A percentile compares a stretch with the other conserved stretches of the same genome.
These are phyloP conservation scores for Neofusicoccum cordaticola DNA, from an alignment of 2,329 filamentous ascomycete species.

Conservation along the genomic window DNA sequence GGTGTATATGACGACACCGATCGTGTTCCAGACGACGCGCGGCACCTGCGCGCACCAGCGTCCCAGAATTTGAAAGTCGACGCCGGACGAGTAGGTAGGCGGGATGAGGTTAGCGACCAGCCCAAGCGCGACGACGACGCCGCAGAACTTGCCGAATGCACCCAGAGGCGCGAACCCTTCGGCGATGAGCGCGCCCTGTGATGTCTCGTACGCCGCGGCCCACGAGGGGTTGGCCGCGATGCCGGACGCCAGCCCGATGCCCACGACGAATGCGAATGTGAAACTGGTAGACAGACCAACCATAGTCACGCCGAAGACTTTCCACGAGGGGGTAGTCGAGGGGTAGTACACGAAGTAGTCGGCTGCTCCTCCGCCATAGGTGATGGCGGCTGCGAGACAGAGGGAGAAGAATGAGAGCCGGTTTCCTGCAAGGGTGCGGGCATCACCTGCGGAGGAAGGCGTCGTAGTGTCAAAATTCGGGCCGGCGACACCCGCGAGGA, in stretches of 20 bases:
- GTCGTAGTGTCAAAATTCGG: slow-evolving; percentile 56
- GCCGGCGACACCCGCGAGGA: slow-evolving; percentile 61
- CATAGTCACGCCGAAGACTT: slow-evolving; percentile 58
- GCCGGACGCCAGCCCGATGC: slow-evolving; percentile 62
- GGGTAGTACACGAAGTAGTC: slow-evolving; percentile 69
- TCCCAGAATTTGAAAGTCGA: slow-evolving; percentile 67
- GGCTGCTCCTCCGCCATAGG: slow-evolving; percentile 61
- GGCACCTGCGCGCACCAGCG: slow-evolving; percentile 58
- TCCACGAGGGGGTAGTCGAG: slow-evolving; percentile 48
- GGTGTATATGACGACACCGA: slow-evolving; percentile 61
- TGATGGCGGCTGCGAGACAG: slow-evolving; percentile 62
- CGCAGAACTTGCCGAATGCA: slow-evolving; percentile 65
- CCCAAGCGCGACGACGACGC: slow-evolving; percentile 62
- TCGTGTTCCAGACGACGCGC: slow-evolving; percentile 62
- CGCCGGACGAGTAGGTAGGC: slow-evolving; percentile 61
- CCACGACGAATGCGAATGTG: slow-evolving; percentile 59
- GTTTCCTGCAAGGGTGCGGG: slow-evolving; percentile 54
- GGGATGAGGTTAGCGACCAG: slow-evolving; percentile 65
- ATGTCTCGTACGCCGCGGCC: slow-evolving; percentile 55
- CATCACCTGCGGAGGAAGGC: slow-evolving; percentile 51
- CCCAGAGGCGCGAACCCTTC: slow-evolving; percentile 59
- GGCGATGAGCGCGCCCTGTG: slow-evolving; percentile 63
- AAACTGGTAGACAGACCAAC: slow-evolving; percentile 57
- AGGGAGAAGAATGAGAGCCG: slow-evolving; percentile 68
- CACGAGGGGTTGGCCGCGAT: slow-evolving; percentile 53